Base-by-base conservation (phyloP, 176 grass and related monocot species). In the Paspalum vaginatum region DNA sequence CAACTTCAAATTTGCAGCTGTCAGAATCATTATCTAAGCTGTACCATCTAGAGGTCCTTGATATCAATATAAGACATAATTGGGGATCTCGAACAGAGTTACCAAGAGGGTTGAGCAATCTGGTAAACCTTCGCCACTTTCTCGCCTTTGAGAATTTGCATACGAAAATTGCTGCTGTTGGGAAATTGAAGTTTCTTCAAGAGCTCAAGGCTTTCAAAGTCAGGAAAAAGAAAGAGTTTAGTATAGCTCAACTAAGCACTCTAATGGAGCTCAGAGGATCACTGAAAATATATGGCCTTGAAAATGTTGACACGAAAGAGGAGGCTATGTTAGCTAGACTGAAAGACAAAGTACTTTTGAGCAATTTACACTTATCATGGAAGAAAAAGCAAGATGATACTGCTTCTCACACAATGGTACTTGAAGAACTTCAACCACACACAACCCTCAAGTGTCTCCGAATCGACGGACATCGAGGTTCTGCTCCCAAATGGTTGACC, bases 141-240 rank as follows among this genome's bases (percentile, higher is more conserved):
- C 69, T 73, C 20, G 55, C 69, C 41, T 13, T 71, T 61, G 56
- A 51, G 22, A 42, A 73, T 6, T 74, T 72, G 11, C 57, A 72
- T 39, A 1, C 4, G 18, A 76, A 58, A 67, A 84, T 84, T 57
- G 48, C 9, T 68, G 50, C 1, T 0, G 64, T 76, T 45, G 82
- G 72, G 5, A 84, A 68, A 68, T 20, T 84, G 48, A 84, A 44
- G 39, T 69, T 65, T 64, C 82, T 84, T 59, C 82, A 84, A 57
- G 66, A 84, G 49, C 54, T 84, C 17, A 68, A 77, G 22, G 25
- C 21, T 4, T 59, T 58, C 37, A 62, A 62, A 52, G 45, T 74
- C 11, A 24, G 11, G 17, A 70, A 60, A n/a, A 48, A 26, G 18
- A 62, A 62, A 46, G 82, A 25, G 10, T 76, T 67, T 46, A 48